These are phyloP conservation scores for Craspedostauros australis DNA, from an alignment of 108 stramenopile genomes.

Conservation along the genomic window DNA sequence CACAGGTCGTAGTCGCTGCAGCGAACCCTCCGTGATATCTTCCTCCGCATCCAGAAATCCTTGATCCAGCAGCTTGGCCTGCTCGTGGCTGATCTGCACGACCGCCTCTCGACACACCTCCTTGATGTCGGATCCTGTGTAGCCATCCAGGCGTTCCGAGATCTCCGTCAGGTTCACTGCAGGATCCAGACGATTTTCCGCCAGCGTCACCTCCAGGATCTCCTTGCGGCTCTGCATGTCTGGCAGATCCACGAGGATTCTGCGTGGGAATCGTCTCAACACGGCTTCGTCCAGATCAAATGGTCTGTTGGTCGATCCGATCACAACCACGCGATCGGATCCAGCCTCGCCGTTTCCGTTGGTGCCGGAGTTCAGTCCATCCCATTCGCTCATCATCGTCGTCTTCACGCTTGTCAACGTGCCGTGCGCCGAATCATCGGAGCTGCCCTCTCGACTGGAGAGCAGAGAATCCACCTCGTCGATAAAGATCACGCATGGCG, in stretches of 20 bases:
- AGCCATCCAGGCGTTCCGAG: slow-evolving; percentile 89
- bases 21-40: slow-evolving; percentile 39
- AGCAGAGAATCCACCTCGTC: slow-evolving; percentile 96
- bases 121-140: slow-evolving; percentile 95
- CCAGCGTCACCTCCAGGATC: slow-evolving; percentile 88
- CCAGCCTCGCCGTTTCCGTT: slow-evolving; percentile 78
- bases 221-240: slow-evolving; percentile 85
- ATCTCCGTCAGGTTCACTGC: slow-evolving; percentile 85
- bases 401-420: slow-evolving; percentile 97
- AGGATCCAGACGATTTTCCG: slow-evolving; percentile 76
- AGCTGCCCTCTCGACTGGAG: slow-evolving; percentile 81
- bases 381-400: slow-evolving; percentile 97
- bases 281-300: slow-evolving; percentile 98
- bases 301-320: slow-evolving; percentile 95
- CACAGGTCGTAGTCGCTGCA: slow-evolving; percentile 86
- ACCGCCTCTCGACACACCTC: slow-evolving; percentile 96
- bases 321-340: slow-evolving; percentile 87
- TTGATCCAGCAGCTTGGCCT: slow-evolving; percentile 77
- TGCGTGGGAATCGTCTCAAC: slow-evolving; percentile 88
- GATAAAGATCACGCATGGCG: slow-evolving; percentile 95
- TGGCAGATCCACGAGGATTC: slow-evolving; percentile 95
- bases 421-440: slow-evolving; percentile 93
- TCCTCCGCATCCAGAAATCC: slow-evolving; percentile 36
- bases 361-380: slow-evolving; percentile 90
- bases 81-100: slow-evolving; percentile 93